phyloP scores from a whole-genome alignment of 164 flowering plant genomes.

The Magnolia changhungtana region DNA sequence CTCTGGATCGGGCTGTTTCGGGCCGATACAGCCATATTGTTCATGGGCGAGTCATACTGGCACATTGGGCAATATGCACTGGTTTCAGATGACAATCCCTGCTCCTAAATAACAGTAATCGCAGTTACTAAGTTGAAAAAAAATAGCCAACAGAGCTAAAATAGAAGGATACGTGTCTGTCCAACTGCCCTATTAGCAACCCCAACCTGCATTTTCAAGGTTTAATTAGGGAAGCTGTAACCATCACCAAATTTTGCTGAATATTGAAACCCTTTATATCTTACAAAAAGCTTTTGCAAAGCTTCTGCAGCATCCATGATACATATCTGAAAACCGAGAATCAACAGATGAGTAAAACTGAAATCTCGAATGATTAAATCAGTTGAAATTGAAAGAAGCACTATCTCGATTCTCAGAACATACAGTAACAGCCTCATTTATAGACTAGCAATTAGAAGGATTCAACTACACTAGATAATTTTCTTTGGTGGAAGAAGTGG shows the following conservation, averaged over 20 bases:
- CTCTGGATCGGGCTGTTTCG: too few relatives aligned
- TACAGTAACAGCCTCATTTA: not conserved
- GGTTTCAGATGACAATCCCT: too few relatives aligned
- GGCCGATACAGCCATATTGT: too few relatives aligned
- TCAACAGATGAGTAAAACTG: not conserved
- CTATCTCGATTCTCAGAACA: not conserved
- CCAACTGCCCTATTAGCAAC: conserved; percentile 84
- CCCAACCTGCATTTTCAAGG: conserved; percentile 55
- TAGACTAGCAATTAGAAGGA: not conserved
- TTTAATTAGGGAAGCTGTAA: conserved; percentile 17
- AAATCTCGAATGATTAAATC: not conserved
- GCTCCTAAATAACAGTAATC: not conserved
- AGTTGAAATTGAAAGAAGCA: not conserved
- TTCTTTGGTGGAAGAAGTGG: too few relatives aligned
- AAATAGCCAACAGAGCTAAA: not conserved
- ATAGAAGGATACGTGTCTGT: conserved; percentile 77
- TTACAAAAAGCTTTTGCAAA: conserved; percentile 58
- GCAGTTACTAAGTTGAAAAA: not conserved
- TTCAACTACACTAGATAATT: too few relatives aligned
- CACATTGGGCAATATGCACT: too few relatives aligned
- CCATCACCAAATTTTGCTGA: not conserved
- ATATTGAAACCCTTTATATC: conserved; percentile 19
- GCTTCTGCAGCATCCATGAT: conserved; percentile 58
- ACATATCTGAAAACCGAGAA: conserved; percentile 37
- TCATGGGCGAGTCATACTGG: too few relatives aligned